A percentile compares a stretch with the other conserved stretches of the same genome.
phyloP scores from a whole-genome alignment of 2,329 filamentous ascomycete genomes.

The Fusarium palustre region DNA sequence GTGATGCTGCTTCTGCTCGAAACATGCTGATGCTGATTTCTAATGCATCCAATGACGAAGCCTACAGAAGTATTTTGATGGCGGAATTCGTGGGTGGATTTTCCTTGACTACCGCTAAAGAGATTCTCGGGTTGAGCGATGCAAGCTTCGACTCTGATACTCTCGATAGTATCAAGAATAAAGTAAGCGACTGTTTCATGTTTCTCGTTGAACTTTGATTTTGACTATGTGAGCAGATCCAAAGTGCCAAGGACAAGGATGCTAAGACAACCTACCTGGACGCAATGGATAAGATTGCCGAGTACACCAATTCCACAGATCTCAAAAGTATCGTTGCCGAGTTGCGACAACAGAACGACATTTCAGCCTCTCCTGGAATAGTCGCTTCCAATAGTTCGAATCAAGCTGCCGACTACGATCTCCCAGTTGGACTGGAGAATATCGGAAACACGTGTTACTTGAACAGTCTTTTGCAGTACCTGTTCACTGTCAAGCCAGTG shows the following conservation, averaged over 20 bases:
- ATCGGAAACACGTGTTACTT: constrained; percentile 99
- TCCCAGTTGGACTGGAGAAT: constrained; percentile 89
- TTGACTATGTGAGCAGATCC: constrained; percentile 45
- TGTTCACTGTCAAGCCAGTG: constrained; percentile 87
- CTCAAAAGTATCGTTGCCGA: constrained; percentile 47
- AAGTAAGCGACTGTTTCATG: constrained; percentile 39
- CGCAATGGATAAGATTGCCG: constrained; percentile 52
- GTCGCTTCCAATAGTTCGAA: not conserved
- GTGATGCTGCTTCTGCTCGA: constrained; percentile 48
- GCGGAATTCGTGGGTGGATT: constrained; percentile 53
- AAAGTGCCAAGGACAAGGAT: constrained; percentile 44
- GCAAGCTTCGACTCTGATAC: constrained; percentile 44
- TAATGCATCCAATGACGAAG: constrained; percentile 50
- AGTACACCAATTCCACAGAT: constrained; percentile 47
- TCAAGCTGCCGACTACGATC: constrained; percentile 56
- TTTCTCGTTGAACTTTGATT: not conserved
- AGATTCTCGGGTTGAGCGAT: constrained; percentile 48
- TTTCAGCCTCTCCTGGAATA: constrained; percentile 28
- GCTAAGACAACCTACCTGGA: constrained; percentile 50
- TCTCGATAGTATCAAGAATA: constrained; percentile 45
- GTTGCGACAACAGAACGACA: constrained; percentile 44
- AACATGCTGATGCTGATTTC: constrained; percentile 53
- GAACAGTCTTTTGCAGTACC: constrained; percentile 95
- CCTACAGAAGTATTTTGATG: constrained; percentile 50
- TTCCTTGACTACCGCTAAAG: constrained; percentile 51